A percentile compares a stretch with the other conserved stretches of the same genome.
Conservation (phyloP, 257 asterid genomes). For the Linderniella brevidens region DNA sequence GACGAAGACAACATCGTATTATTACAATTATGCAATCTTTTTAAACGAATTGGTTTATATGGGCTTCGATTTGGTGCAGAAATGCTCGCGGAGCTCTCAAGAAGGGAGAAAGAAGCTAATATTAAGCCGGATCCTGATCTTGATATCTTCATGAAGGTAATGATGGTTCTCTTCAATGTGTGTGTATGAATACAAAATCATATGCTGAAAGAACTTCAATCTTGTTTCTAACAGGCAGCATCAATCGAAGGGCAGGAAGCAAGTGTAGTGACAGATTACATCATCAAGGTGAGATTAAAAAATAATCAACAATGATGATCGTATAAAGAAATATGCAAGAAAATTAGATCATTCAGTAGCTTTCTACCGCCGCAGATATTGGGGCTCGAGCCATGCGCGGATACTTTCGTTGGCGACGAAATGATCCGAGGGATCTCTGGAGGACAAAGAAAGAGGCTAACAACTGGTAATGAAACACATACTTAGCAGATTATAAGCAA, state of each 20-base stretch:
- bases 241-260: conserved; percentile 75
- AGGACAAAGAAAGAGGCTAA: conserved; percentile 71
- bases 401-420: conserved; percentile 69
- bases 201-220: background rate
- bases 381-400: conserved; percentile 88
- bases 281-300: conserved; percentile 45
- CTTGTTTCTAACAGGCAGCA: conserved; percentile 33
- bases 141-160: conserved; percentile 84
- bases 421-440: conserved; percentile 87
- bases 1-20: background rate
- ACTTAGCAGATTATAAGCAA: too few species aligned
- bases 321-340: too few species aligned
- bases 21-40: background rate
- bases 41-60: background rate
- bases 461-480: conserved; percentile 39
- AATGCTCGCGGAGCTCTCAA: conserved; percentile 59
- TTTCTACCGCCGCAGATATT: conserved; percentile 26
- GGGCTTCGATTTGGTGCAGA: conserved; percentile 19
- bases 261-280: conserved; percentile 65
- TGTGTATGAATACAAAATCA: background rate
- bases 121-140: conserved; percentile 77
- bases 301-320: background rate
- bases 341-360: background rate
- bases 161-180: background rate
- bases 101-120: conserved; percentile 77